Evolutionary conservation across 108 stramenopile genomes (phyloP).

Genomic region (Nitzschia palea): DNA sequence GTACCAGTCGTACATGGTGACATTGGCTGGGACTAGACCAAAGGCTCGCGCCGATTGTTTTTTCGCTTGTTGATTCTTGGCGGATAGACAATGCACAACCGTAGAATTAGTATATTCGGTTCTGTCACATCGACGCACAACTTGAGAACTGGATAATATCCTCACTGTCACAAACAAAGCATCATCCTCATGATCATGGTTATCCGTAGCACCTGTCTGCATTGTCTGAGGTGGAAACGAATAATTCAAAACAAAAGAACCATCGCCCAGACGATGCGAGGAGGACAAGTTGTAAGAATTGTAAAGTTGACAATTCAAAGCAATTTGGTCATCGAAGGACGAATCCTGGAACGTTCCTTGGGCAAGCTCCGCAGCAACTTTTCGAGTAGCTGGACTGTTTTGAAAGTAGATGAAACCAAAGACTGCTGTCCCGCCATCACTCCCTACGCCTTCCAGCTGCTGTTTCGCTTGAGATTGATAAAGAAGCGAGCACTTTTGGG

Average conservation of each 20-base stretch:
- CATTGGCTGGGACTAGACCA: not conserved
- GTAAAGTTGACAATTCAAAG: constrained; percentile 1
- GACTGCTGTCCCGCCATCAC: not conserved
- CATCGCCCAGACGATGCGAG: not conserved
- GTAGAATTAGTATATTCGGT: not conserved
- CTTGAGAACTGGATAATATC: not conserved
- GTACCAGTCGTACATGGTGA: constrained; percentile 6
- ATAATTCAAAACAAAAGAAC: not conserved
- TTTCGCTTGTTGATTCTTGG: not conserved
- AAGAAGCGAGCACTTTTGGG: not conserved
- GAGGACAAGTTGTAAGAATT: not conserved
- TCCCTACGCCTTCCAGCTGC: not conserved
- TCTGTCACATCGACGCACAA: not conserved
- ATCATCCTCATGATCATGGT: not conserved
- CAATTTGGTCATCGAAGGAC: not conserved
- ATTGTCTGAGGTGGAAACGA: not conserved
- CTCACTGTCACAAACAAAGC: not conserved
- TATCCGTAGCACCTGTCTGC: no score
- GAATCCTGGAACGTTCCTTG: not conserved
- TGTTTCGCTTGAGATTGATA: not conserved
- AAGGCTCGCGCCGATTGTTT: not conserved
- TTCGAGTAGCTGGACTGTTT: constrained; percentile 4
- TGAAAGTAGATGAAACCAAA: constrained; percentile 6
- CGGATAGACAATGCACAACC: not conserved
- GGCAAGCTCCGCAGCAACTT: not conserved